Percentiles rank a stretch among this genome's conserved stretches.
Conservation (phyloP, 805 yeast species). For the Pichia kluyveri region DNA sequence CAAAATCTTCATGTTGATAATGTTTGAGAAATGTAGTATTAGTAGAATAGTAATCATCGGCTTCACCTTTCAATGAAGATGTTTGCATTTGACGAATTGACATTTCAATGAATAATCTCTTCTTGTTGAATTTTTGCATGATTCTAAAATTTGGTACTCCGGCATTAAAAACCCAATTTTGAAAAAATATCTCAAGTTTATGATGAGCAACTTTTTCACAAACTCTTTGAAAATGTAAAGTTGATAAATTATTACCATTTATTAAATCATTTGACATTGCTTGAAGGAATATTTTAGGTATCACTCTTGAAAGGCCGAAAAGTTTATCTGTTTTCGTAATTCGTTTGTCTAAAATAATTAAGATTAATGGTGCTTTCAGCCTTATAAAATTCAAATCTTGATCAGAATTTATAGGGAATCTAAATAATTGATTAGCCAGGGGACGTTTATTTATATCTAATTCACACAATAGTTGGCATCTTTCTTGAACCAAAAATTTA, state of each 20-base stretch:
- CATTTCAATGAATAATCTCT: constrained; percentile 90
- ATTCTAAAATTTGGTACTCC: constrained; percentile 87
- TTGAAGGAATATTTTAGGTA: constrained; percentile 85
- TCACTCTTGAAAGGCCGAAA: constrained; percentile 82
- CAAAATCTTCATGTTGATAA: constrained; percentile 20
- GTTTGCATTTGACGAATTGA: constrained; percentile 84
- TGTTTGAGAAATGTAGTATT: constrained; percentile 1
- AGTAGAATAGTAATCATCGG: constrained; percentile 8
- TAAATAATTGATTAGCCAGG: constrained; percentile 58
- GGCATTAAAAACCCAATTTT: constrained; percentile 85
- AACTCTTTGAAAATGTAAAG: constrained; percentile 82
- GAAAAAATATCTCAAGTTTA: constrained; percentile 72
- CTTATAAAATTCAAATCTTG: constrained; percentile 59
- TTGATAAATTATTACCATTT: constrained; percentile 64
- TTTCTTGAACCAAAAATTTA: constrained; percentile 57
- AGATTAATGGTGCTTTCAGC: constrained; percentile 77
- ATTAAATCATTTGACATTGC: constrained; percentile 92
- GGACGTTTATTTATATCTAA: constrained; percentile 77
- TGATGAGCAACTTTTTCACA: constrained; percentile 92
- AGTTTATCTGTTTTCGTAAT: constrained; percentile 96
- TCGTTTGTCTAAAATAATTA: constrained; percentile 77
- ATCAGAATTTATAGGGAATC: constrained; percentile 50
- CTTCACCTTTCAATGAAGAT: constrained; percentile 29
- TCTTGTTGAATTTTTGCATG: constrained; percentile 88
- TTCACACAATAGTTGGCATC: constrained; percentile 58